Conservation (phyloP, 1,139 yeast species). For the Geotrichum bryndzae region DNA sequence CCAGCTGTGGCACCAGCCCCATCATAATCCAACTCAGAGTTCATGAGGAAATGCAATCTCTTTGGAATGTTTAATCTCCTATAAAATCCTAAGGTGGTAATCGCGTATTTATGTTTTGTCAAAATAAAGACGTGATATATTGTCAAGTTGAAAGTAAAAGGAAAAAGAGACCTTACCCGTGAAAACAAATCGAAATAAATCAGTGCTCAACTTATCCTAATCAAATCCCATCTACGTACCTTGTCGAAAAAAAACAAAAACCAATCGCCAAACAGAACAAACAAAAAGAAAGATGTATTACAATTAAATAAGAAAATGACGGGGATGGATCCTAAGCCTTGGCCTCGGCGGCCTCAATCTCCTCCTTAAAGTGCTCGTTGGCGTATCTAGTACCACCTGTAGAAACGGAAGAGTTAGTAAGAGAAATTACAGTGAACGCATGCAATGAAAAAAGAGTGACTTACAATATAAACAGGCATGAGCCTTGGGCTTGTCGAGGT, state of each 20-base stretch:
- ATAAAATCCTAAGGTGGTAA: no score
- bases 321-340: slow-evolving; percentile 3
- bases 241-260: background rate
- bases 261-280: background rate
- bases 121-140: no score
- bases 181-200: no score
- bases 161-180: no score
- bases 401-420: background rate
- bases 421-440: background rate
- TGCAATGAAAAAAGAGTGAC: slow-evolving; percentile 1
- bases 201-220: no score
- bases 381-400: slow-evolving; percentile 18
- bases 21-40: slow-evolving; percentile 7
- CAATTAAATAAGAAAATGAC: background rate
- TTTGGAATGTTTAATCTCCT: background rate
- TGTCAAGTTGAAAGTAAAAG: no score
- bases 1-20: background rate
- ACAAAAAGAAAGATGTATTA: background rate
- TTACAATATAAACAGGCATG: slow-evolving; percentile 72
- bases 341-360: slow-evolving; percentile 16
- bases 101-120: no score
- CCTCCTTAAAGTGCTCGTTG: slow-evolving; percentile 12
- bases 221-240: background rate
- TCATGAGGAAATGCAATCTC: background rate
- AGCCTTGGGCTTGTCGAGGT: slow-evolving; percentile 68